Evolutionary conservation across 2,329 filamentous ascomycete species (phyloP).

Genomic region (Fusarium hainanense): DNA sequence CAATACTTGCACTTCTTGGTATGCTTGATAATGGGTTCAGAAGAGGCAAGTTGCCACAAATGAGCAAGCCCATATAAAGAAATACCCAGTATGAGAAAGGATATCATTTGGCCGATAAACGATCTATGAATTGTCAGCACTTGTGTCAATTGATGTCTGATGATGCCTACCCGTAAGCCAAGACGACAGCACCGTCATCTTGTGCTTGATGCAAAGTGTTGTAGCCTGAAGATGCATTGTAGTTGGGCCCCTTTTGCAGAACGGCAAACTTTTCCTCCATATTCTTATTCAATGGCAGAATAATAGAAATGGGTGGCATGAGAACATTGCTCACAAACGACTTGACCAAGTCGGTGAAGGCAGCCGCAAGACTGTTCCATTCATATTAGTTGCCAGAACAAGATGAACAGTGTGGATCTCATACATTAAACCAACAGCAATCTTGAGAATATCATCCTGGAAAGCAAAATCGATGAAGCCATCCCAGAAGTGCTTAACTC

Average conservation of each 20-base stretch:
- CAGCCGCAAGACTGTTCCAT: constrained; percentile 68
- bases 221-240: constrained; percentile 65
- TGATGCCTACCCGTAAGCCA: constrained; percentile 72
- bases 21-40: constrained; percentile 77
- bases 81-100: constrained; percentile 73
- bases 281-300: constrained; percentile 76
- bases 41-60: constrained; percentile 69
- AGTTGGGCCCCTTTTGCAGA: constrained; percentile 67
- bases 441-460: constrained; percentile 79
- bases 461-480: constrained; percentile 79
- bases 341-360: constrained; percentile 77
- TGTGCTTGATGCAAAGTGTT: constrained; percentile 77
- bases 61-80: constrained; percentile 73
- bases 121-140: constrained; percentile 51
- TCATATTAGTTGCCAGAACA: constrained; percentile 13
- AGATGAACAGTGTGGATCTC: constrained; percentile 39
- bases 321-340: constrained; percentile 78
- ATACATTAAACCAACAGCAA: constrained; percentile 80
- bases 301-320: constrained; percentile 74
- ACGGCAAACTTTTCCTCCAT: constrained; percentile 80
- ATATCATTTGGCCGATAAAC: constrained; percentile 73
- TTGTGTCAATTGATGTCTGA: rapidly evolving
- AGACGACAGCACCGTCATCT: constrained; percentile 76
- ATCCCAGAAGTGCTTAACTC: constrained; percentile 64
- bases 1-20: constrained; percentile 76